These are phyloP conservation scores for Pugionium dolabratum DNA, from an alignment of 345 rosid species.

Conservation along the genomic window DNA sequence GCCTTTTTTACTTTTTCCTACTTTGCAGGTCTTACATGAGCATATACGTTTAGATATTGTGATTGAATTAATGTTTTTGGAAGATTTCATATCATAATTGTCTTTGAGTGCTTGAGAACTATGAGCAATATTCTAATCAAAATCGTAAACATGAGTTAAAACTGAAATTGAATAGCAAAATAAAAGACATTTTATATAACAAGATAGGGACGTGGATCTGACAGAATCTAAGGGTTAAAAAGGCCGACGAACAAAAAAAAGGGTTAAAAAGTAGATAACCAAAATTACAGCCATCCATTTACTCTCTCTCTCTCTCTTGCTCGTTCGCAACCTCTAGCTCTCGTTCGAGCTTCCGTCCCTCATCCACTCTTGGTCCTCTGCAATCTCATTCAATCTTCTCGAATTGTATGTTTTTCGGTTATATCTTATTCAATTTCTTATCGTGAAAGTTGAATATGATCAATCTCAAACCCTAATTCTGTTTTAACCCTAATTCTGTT, in stretches of 20 bases:
- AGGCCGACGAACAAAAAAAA: slow-evolving; percentile 20
- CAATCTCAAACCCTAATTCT: slow-evolving; percentile 41
- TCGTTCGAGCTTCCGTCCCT: slow-evolving; percentile 28
- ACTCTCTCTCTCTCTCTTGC: slow-evolving; percentile 15
- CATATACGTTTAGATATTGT: neutral
- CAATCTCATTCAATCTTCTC: slow-evolving; percentile 1
- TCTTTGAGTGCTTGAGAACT: slow-evolving; percentile 3
- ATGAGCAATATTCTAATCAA: neutral
- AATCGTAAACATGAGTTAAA: too few relatives aligned
- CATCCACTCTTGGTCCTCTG: slow-evolving; percentile 23
- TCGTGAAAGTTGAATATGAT: slow-evolving; percentile 11
- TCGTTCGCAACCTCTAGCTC: slow-evolving; percentile 5
- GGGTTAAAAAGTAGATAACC: slow-evolving; percentile 32
- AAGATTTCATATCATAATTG: neutral
- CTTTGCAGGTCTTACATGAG: neutral
- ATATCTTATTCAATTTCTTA: neutral
- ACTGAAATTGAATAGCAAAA: too few relatives aligned
- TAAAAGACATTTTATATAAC: too few relatives aligned
- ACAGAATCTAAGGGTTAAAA: slow-evolving; percentile 30
- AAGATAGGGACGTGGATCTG: slow-evolving; percentile 42
- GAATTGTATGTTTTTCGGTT: slow-evolving; percentile 20
- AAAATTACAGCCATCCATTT: slow-evolving; percentile 40
- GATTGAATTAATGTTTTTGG: neutral
- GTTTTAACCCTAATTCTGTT: neutral
- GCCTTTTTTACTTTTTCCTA: neutral